These are phyloP conservation scores for Lactifluus echinatus DNA, from an alignment of 768 basidiomycete genomes.

Conservation along the genomic window DNA sequence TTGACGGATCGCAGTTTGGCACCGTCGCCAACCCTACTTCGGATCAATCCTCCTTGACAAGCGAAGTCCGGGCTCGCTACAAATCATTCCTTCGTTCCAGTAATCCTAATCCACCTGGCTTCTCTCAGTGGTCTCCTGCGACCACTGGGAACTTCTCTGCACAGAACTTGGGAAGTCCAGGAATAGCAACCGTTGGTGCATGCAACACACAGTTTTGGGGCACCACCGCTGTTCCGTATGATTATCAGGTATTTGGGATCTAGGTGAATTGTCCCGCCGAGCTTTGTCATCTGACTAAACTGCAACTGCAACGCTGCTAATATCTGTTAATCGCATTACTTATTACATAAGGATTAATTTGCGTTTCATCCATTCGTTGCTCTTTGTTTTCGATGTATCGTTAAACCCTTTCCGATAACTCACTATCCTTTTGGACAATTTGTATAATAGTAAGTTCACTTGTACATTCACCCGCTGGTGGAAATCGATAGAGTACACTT, in stretches of 20 bases:
- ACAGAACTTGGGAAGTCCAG: slow-evolving; percentile 52
- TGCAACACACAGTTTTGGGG: slow-evolving; percentile 69
- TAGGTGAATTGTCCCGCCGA: background rate
- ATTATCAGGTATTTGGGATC: slow-evolving; percentile 52
- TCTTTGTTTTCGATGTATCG: background rate
- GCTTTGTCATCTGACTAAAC: background rate
- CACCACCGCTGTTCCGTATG: slow-evolving; percentile 42
- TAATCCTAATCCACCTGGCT: slow-evolving; percentile 46
- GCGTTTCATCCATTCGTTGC: background rate
- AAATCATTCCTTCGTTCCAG: slow-evolving; percentile 54
- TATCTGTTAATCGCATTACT: background rate
- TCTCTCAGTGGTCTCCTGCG: slow-evolving; percentile 44
- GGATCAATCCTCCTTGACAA: slow-evolving; percentile 48
- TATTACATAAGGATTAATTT: background rate
- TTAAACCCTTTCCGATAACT: background rate
- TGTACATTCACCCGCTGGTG: too few species aligned
- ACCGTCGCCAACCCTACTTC: slow-evolving; percentile 47
- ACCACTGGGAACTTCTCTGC: slow-evolving; percentile 45
- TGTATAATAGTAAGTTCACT: too few species aligned
- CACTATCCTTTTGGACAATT: background rate
- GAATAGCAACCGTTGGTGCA: slow-evolving; percentile 43
- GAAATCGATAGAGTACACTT: too few species aligned
- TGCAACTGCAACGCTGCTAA: background rate
- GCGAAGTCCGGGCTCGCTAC: slow-evolving; percentile 65
- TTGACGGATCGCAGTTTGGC: slow-evolving; percentile 32